Evolutionary conservation across 164 flowering plant genomes (phyloP), one percentile per base, ranked within the genome.

Genomic region (Annona cherimola): DNA sequence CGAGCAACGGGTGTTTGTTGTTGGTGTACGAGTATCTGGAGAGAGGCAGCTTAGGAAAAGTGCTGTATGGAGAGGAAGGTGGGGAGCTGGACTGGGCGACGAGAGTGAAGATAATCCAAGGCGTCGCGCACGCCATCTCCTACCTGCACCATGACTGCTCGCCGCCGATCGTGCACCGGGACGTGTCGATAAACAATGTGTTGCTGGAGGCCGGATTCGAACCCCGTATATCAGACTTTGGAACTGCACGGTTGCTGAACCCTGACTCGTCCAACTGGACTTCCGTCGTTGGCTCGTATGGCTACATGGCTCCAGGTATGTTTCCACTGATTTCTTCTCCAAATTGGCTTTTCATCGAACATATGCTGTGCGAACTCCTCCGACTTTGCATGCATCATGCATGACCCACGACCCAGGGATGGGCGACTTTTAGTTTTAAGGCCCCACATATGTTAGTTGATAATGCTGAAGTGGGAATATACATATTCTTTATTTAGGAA

Each of bases 21-120:
- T 71, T 83, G 63, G 81, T 81, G 35, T 83, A 71, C 57, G 82
- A 83, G 69, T 81, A 54, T 43, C 66, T 79, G 41, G 83, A 79
- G 73, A 83, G 71, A 74, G 82, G 79, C 2, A 76, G 69, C 45
- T 71, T 76, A 73, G 75, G 60, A 45, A 68, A 68, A 45, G 40
- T 73, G 9, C 45, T 79, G 60, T 6, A 71, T 14, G 60, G 44
- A 3, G 73, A 73, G 40, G 70, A 45, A 42, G 73, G 35, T 42
- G 42, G 35, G 68, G 65, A 40, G 66, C 43, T 79, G 59, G 75
- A 69, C 43, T 80, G 82, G 82, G 40, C 5, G 12, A 57, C 9
- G 64, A 76, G 81, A 66, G 46, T 76, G 69, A 71, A 68, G 43
- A 40, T 73, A 8, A 65, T 79, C 55, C 71, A 68, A 73, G 81